A percentile compares a stretch with the other conserved stretches of the same genome.
These are phyloP conservation scores for Papiliotrema fonsecae DNA, from an alignment of 1,284 basidiomycete species.

Conservation along the genomic window DNA sequence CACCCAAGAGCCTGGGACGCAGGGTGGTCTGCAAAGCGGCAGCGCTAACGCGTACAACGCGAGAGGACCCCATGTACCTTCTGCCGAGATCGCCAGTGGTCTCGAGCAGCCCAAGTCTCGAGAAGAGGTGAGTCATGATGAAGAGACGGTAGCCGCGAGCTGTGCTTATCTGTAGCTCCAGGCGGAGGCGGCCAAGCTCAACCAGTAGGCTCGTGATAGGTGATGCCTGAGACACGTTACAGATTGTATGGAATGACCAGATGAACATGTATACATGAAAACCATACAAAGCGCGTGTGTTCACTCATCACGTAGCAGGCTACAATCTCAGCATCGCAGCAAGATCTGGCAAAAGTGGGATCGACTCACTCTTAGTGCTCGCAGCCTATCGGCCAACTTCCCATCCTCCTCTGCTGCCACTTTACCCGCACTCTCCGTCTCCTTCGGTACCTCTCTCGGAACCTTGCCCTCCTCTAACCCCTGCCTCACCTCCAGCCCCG, in stretches of 20 bases:
- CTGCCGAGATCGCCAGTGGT: constrained; percentile 29
- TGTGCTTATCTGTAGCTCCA: constrained; percentile 16
- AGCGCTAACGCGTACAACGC: constrained; percentile 40
- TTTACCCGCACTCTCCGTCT: constrained; percentile 53
- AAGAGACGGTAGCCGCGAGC: background rate
- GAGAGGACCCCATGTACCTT: constrained; percentile 38
- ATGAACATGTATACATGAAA: no score
- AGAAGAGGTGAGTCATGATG: constrained; percentile 39
- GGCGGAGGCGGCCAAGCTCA: constrained; percentile 33
- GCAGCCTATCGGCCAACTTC: constrained; percentile 33
- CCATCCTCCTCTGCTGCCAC: constrained; percentile 38
- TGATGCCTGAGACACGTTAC: no score
- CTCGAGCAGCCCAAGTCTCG: constrained; percentile 47
- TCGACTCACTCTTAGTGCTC: constrained; percentile 40
- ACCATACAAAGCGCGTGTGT: no score
- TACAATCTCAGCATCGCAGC: background rate
- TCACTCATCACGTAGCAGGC: constrained; percentile 6
- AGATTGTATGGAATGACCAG: no score
- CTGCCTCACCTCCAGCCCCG: constrained; percentile 91
- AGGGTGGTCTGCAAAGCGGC: constrained; percentile 31
- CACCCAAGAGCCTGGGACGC: constrained; percentile 25
- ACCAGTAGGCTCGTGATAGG: constrained; percentile 20
- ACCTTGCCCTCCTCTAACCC: constrained; percentile 68
- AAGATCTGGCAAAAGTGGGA: background rate
- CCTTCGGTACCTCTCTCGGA: constrained; percentile 34